Evolutionary conservation across 495 filamentous ascomycete species (phyloP).

Genomic region (Cetradonia linearis): DNA sequence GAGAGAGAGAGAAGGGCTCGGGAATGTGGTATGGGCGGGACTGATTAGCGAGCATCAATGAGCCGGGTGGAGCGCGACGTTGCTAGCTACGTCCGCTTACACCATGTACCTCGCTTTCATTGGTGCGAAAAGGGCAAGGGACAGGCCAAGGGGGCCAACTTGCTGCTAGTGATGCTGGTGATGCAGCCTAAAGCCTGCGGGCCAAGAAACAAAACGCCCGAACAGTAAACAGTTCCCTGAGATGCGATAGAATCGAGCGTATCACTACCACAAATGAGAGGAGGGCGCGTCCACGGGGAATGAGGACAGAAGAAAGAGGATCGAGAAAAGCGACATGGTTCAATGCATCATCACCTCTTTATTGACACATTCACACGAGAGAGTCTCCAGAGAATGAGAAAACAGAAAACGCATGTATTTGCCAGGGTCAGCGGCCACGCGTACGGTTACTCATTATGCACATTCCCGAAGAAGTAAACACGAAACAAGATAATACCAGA

Average conservation of each 20-base stretch:
- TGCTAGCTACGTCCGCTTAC: constrained; percentile 6
- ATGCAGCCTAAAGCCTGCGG: background rate
- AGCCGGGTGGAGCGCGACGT: background rate
- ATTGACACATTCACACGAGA: background rate
- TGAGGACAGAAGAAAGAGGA: background rate
- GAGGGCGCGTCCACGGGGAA: background rate
- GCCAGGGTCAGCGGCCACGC: background rate
- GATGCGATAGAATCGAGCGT: background rate
- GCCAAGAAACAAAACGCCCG: constrained; percentile 3
- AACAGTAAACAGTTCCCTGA: background rate
- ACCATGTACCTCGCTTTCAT: constrained; percentile 3
- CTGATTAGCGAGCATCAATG: constrained; percentile 1
- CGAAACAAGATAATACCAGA: background rate
- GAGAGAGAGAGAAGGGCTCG: constrained; percentile 2
- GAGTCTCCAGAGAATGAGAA: no score
- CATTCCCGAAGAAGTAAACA: constrained; percentile 10
- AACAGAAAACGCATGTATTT: background rate
- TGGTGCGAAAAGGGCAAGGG: constrained; percentile 13
- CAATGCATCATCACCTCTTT: background rate
- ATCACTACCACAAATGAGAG: background rate
- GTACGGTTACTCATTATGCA: constrained; percentile 7
- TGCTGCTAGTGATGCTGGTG: background rate
- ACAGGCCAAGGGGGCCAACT: background rate
- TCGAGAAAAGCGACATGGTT: no score
- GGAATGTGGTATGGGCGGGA: constrained; percentile 11